These are phyloP conservation scores for Firmiana major DNA, from an alignment of 345 rosid species.

Conservation along the genomic window DNA sequence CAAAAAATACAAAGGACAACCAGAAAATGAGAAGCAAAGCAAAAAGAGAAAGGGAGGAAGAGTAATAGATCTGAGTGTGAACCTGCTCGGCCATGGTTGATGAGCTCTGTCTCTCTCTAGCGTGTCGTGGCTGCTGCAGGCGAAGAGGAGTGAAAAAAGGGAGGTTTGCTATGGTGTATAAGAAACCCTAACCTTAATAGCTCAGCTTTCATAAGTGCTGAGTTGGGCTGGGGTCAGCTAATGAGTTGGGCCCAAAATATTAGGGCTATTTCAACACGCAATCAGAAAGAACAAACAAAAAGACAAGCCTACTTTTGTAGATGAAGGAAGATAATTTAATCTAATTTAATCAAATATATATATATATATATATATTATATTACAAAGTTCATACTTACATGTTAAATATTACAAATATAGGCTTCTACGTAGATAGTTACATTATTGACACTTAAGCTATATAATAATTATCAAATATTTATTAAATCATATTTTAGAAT, in stretches of 20 bases:
- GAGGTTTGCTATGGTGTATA: neutral
- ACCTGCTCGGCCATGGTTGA: constrained; percentile 13
- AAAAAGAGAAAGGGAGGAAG: neutral
- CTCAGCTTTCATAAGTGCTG: neutral
- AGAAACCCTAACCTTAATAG: constrained; percentile 1
- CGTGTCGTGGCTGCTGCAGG: neutral
- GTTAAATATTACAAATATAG: too few species aligned
- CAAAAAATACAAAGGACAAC: neutral
- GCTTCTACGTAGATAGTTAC: too few species aligned
- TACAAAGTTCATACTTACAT: too few species aligned
- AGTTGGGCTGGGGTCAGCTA: neutral
- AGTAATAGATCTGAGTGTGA: neutral
- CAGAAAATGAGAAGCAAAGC: neutral
- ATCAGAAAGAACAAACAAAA: too few species aligned
- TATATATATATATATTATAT: too few species aligned
- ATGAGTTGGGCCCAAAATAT: neutral
- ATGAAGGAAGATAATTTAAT: too few species aligned
- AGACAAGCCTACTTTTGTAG: too few species aligned
- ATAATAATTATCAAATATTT: too few species aligned
- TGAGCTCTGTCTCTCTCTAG: neutral
- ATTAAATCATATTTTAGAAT: too few species aligned
- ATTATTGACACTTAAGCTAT: too few species aligned
- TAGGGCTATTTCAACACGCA: neutral
- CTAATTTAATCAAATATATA: too few species aligned
- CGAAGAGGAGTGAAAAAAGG: neutral